A percentile compares a stretch with the other conserved stretches of the same genome.
Evolutionary conservation across 331 rosid species (phyloP).

Genomic region (Acacia concinna): DNA sequence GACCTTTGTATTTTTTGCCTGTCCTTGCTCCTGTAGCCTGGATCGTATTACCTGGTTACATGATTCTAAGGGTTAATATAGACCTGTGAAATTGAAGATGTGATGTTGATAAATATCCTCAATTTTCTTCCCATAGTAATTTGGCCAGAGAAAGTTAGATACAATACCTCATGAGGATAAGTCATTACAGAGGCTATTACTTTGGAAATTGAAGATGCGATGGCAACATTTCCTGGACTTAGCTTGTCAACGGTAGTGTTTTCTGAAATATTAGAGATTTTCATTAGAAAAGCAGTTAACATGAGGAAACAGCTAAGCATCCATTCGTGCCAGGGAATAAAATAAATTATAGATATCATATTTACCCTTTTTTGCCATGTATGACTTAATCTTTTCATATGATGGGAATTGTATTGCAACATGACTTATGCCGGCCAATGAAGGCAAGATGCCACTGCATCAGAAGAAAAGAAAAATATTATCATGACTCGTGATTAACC

Average conservation of each 20-base stretch:
- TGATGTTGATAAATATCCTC: not conserved
- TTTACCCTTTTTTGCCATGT: constrained; percentile 73
- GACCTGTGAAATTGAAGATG: not conserved
- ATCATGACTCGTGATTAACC: not conserved
- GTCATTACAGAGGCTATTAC: constrained; percentile 73
- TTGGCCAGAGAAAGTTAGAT: constrained; percentile 21
- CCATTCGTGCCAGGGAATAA: constrained; percentile 12
- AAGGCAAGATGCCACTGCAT: constrained; percentile 88
- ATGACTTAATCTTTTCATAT: constrained; percentile 74
- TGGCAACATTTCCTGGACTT: constrained; percentile 64
- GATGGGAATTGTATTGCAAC: constrained; percentile 96
- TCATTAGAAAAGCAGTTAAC: constrained; percentile 27
- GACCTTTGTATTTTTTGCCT: constrained; percentile 47
- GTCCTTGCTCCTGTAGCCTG: constrained; percentile 96
- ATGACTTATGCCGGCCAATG: constrained; percentile 92
- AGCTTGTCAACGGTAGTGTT: constrained; percentile 78
- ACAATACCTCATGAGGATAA: constrained; percentile 89
- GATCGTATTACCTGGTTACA: constrained; percentile 74
- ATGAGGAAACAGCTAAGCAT: not conserved
- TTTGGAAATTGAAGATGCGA: constrained; percentile 87
- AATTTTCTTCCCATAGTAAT: not conserved
- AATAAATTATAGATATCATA: not conserved
- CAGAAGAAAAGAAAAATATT: constrained; percentile 26
- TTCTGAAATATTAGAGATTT: constrained; percentile 47
- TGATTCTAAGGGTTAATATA: not conserved